These are phyloP conservation scores for Solanum appendiculatum DNA, from an alignment of 257 asterid species.

Conservation along the genomic window DNA sequence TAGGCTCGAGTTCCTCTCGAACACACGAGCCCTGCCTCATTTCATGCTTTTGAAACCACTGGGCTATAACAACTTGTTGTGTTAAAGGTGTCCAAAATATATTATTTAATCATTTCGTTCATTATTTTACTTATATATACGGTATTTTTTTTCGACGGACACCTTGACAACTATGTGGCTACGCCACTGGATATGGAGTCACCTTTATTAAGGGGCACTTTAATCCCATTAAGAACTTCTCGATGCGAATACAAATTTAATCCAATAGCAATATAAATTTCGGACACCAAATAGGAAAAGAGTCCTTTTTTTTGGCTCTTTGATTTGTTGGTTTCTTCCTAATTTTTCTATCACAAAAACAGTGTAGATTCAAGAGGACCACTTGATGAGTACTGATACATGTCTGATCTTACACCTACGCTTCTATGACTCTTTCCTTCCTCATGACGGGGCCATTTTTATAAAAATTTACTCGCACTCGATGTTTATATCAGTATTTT, in stretches of 20 bases:
- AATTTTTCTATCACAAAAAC: background rate
- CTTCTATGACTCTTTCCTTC: background rate
- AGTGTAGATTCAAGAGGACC: background rate
- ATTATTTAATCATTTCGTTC: too few relatives aligned
- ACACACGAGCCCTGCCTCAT: too few relatives aligned
- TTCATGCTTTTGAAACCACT: too few relatives aligned
- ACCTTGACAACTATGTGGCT: too few relatives aligned
- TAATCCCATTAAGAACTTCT: accelerated
- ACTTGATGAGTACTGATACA: background rate
- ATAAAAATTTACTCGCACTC: background rate
- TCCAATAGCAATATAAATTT: accelerated
- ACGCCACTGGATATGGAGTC: too few relatives aligned
- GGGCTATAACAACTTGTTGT: too few relatives aligned
- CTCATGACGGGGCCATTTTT: background rate
- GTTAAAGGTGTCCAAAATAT: too few relatives aligned
- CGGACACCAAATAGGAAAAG: accelerated
- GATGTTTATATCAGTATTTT: background rate
- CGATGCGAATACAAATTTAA: accelerated
- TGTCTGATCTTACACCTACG: conserved; percentile 12
- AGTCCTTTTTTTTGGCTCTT: background rate
- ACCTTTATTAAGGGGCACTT: accelerated
- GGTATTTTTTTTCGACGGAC: too few relatives aligned
- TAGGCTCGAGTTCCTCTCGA: too few relatives aligned
- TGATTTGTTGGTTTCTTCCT: background rate
- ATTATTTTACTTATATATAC: too few relatives aligned